Base-by-base conservation (phyloP, 805 yeast genomes). In the Metschnikowia rubicola region DNA sequence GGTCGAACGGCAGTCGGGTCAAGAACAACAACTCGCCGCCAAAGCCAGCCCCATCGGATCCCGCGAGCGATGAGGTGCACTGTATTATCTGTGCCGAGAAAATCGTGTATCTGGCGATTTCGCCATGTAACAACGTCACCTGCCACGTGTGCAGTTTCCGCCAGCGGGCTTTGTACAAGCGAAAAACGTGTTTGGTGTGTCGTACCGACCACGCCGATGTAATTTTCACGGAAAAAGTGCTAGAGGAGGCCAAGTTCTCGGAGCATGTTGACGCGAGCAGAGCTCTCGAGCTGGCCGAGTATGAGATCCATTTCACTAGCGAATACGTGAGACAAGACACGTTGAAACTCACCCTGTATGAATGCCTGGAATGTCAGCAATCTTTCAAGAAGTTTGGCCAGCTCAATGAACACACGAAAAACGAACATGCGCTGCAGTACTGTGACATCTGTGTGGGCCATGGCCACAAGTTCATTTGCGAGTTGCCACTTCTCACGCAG, bases 61-160 rank as follows among this genome's bases (percentile, higher is more conserved):
- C 39, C n/a, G 42, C 42, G 19, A 72, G 68, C 34, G 75, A 68
- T n/a, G 65, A 57, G 8, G 76, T 76, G 10, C 60, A 67, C 30
- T 91, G 97, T 74, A 67, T 90, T 19, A 87, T 94, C 47, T 94
- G 99, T 70, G 94, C 97, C 0, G 85, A 87, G 39, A 70, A 70
- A 30, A 73, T 89, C 28, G 54, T 57, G n/a, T 78, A 74, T 55
- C 81, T 83, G 2, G 88, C 96, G 0, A 59, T 86, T 9, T 78
- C 94, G 1, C 87, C 89, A 0, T 94, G 99, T 66, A 82, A 84
- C 57, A 98, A 94, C 62, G 77, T 73, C 31, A 81, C 90, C 0
- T 94, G 99, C 65, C 88, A 89, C 60, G 68, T 64, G 38, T 94
- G 99, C 70, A 73, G 88, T 0, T 78, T 92, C 54, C 76, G 97